Percentiles rank a stretch among this genome's conserved stretches.
phyloP scores from a whole-genome alignment of 495 filamentous ascomycete species.

The Darksidea phi region DNA sequence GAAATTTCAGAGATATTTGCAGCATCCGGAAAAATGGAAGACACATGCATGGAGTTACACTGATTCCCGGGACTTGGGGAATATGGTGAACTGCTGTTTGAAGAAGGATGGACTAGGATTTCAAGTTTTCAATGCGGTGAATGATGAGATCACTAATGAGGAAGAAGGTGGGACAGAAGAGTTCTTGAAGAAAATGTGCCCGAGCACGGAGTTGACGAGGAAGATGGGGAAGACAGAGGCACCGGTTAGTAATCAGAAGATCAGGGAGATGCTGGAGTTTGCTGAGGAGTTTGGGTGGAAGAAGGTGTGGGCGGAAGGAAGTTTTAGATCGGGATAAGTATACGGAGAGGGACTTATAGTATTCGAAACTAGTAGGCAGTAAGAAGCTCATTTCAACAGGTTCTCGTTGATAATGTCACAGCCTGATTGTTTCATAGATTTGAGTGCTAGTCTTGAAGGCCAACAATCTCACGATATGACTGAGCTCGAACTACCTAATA shows the following conservation, averaged over 20 bases:
- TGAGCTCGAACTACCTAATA: too few species aligned
- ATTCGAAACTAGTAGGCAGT: too few species aligned
- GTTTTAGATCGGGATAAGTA: too few species aligned
- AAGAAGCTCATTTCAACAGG: too few species aligned
- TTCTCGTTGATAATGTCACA: too few species aligned
- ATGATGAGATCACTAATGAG: slow-evolving; percentile 12
- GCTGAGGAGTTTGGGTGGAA: slow-evolving; percentile 9
- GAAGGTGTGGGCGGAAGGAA: background rate
- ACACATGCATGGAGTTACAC: slow-evolving; percentile 11
- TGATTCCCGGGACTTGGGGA: slow-evolving; percentile 16
- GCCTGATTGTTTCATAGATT: too few species aligned
- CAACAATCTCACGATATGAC: too few species aligned
- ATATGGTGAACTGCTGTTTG: slow-evolving; percentile 1
- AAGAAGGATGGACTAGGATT: slow-evolving; percentile 6
- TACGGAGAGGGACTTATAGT: too few species aligned
- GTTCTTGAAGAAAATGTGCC: slow-evolving; percentile 7
- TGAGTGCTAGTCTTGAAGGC: too few species aligned
- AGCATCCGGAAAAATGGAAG: slow-evolving; percentile 10
- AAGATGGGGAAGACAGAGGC: slow-evolving; percentile 1
- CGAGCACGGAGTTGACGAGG: background rate
- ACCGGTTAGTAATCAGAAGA: slow-evolving; percentile 16
- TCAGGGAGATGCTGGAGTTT: slow-evolving; percentile 13
- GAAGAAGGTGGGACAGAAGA: background rate
- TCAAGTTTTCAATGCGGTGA: slow-evolving; percentile 14
- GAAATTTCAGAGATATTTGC: slow-evolving; percentile 2